These are phyloP conservation scores for Hepatocystis sp. DNA, from an alignment of 169 alveolate genomes.

Conservation along the genomic window DNA sequence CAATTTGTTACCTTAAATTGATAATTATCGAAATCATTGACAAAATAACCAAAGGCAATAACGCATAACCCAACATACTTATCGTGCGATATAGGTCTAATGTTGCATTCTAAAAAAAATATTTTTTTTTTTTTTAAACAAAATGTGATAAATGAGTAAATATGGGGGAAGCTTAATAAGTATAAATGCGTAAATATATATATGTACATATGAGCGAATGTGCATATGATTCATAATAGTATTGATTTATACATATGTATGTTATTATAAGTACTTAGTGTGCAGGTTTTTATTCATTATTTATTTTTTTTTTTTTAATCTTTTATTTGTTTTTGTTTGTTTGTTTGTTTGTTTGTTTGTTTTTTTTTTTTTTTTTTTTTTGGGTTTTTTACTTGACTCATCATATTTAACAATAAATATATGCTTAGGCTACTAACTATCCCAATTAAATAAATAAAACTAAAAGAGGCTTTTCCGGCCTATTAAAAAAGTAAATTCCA, in stretches of 20 bases:
- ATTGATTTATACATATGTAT: too few relatives aligned
- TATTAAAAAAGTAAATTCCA: neutral
- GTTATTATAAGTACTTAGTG: too few relatives aligned
- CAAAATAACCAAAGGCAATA: conserved; percentile 86
- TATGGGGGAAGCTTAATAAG: too few relatives aligned
- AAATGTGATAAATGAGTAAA: neutral
- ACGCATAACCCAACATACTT: conserved; percentile 89
- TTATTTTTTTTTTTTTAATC: too few relatives aligned
- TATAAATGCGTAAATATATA: conserved; percentile 1
- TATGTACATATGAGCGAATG: conserved; percentile 3
- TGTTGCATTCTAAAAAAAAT: conserved; percentile 36
- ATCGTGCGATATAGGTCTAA: conserved; percentile 87
- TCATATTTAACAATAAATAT: conserved; percentile 77
- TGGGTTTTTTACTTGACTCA: conserved; percentile 76
- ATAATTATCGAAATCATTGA: conserved; percentile 85
- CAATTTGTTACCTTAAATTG: conserved; percentile 79
- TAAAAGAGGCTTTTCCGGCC: conserved; percentile 82
- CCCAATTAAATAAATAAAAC: conserved; percentile 85
- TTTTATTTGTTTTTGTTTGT: too few relatives aligned
- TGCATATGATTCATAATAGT: neutral
- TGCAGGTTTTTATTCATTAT: too few relatives aligned
- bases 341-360: too few relatives aligned
- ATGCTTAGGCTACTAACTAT: conserved; percentile 84
- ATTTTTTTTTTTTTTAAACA: neutral
- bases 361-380: neutral